Conservation (phyloP, 2,329 filamentous ascomycete genomes). For the Pyrenophora graminea region DNA sequence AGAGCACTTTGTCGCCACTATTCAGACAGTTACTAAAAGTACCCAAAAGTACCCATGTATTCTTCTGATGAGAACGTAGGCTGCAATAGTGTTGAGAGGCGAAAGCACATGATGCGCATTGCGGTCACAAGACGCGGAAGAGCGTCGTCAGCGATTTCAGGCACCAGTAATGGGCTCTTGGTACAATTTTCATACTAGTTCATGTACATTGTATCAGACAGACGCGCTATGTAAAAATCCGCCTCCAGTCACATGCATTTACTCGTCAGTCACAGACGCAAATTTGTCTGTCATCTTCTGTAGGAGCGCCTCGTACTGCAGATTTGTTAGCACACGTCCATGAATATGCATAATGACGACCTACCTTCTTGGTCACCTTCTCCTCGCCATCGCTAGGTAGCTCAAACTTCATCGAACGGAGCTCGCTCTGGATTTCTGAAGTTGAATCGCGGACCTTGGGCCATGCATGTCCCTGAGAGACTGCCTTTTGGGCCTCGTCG, state of each 20-base stretch:
- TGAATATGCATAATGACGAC: constrained; percentile 21
- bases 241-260: constrained; percentile 54
- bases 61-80: too few species aligned
- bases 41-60: too few species aligned
- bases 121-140: constrained; percentile 33
- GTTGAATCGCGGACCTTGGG: constrained; percentile 90
- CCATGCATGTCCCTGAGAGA: constrained; percentile 90
- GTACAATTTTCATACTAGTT: constrained; percentile 37
- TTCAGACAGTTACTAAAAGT: too few species aligned
- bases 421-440: constrained; percentile 77
- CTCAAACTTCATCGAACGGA: constrained; percentile 97
- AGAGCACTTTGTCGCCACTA: too few species aligned
- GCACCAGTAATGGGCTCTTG: constrained; percentile 36
- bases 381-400: constrained; percentile 84
- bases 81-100: background rate
- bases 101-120: constrained; percentile 22
- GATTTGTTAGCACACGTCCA: constrained; percentile 45
- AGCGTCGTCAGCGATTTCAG: constrained; percentile 43
- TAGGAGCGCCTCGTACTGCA: constrained; percentile 85
- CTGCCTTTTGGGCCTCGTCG: constrained; percentile 94
- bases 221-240: constrained; percentile 35
- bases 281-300: constrained; percentile 97
- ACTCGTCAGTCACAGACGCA: constrained; percentile 93
- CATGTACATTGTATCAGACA: constrained; percentile 29
- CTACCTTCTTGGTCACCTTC: constrained; percentile 78